These are phyloP conservation scores for Backusella luteola DNA, from an alignment of 192 early-diverging fungal genomes.

Conservation along the genomic window DNA sequence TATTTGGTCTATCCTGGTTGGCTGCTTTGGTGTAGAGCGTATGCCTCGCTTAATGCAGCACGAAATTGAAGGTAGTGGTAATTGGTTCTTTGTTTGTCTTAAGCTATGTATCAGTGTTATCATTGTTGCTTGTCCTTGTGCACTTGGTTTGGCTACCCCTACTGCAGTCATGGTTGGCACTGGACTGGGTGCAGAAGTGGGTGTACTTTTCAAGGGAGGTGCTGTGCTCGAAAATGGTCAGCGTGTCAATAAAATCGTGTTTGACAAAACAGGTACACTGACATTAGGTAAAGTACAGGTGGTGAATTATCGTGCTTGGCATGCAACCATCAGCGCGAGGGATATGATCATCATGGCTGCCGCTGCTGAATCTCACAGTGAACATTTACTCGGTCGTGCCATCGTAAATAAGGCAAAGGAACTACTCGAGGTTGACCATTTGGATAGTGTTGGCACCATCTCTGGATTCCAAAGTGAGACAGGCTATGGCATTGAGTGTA, in stretches of 20 bases:
- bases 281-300: slow-evolving; percentile 74
- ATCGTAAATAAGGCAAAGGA: slow-evolving; percentile 60
- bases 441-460: slow-evolving; percentile 42
- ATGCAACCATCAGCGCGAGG: not conserved
- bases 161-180: slow-evolving; percentile 99
- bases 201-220: slow-evolving; percentile 97
- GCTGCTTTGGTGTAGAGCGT: slow-evolving; percentile 25
- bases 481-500: slow-evolving; percentile 21
- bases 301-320: slow-evolving; percentile 40
- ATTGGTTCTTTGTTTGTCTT: slow-evolving; percentile 76
- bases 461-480: slow-evolving; percentile 63
- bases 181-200: slow-evolving; percentile 89
- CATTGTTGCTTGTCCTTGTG: slow-evolving; percentile 96
- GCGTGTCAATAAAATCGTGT: slow-evolving; percentile 81
- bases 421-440: slow-evolving; percentile 23
- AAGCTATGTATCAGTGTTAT: slow-evolving; percentile 91
- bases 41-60: slow-evolving; percentile 33
- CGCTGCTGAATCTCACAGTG: slow-evolving; percentile 77
- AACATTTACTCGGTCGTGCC: slow-evolving; percentile 88
- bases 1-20: slow-evolving; percentile 61
- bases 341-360: slow-evolving; percentile 45
- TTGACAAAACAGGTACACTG: slow-evolving; percentile 98
- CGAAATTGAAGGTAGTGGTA: slow-evolving; percentile 50
- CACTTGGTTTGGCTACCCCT: slow-evolving; percentile 91
- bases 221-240: slow-evolving; percentile 78